A percentile compares a stretch with the other conserved stretches of the same genome.
Conservation (phyloP, 129 eudicot species). For the Flaveria robusta region DNA sequence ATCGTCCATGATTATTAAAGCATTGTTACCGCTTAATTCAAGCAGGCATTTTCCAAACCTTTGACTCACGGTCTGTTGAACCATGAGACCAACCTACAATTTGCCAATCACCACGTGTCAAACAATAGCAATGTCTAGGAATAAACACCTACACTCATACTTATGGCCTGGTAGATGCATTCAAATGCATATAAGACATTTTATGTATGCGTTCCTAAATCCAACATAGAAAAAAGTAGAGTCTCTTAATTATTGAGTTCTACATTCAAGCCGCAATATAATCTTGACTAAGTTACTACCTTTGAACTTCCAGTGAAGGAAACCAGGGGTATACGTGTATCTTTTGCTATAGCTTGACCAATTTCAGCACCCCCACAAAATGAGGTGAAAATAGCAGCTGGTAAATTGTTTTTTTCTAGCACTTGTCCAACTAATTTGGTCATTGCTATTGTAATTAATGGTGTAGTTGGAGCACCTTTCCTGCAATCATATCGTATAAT, state of each 20-base stretch:
- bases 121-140: constrained; percentile 8
- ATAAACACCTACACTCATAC: neutral
- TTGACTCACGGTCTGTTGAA: constrained; percentile 83
- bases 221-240: neutral
- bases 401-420: constrained; percentile 75
- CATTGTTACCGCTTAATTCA: constrained; percentile 95
- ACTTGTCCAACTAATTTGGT: constrained; percentile 83
- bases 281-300: constrained; percentile 52
- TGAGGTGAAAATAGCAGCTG: constrained; percentile 86
- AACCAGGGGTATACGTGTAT: constrained; percentile 84
- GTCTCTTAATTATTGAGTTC: neutral
- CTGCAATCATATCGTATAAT: constrained; percentile 39
- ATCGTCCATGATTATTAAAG: constrained; percentile 93
- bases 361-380: constrained; percentile 97
- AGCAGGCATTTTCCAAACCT: constrained; percentile 94
- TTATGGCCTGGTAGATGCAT: neutral
- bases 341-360: constrained; percentile 96
- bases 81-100: constrained; percentile 81
- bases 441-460: constrained; percentile 85
- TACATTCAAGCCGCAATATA: neutral
- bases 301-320: constrained; percentile 99
- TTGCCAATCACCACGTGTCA: constrained; percentile 14
- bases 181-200: neutral
- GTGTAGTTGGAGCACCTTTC: constrained; percentile 99
- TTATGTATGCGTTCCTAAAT: neutral